Percentiles rank a stretch among this genome's conserved stretches.
phyloP scores from a whole-genome alignment of 257 asterid genomes.

The Lantana camara region DNA sequence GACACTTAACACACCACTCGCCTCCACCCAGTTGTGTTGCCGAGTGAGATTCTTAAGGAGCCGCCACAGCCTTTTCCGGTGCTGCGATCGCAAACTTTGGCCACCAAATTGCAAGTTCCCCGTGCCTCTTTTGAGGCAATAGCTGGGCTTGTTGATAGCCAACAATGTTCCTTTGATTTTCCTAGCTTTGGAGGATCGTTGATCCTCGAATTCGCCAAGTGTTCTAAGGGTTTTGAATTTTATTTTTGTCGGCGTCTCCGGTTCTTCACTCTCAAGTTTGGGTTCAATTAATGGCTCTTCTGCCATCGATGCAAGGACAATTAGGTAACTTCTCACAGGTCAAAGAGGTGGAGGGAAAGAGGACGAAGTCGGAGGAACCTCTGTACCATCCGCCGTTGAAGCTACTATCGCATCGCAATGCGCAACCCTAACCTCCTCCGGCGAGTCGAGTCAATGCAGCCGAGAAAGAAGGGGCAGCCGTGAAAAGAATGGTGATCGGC shows the following conservation, averaged over 20 bases:
- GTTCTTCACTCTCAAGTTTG: conserved; percentile 25
- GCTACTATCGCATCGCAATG: no score
- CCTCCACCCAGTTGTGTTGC: conserved; percentile 71
- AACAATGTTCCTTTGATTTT: conserved; percentile 34
- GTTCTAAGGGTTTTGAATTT: conserved; percentile 17
- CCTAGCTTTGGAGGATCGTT: conserved; percentile 23
- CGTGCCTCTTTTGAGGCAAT: conserved; percentile 52
- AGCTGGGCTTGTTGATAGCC: conserved; percentile 55
- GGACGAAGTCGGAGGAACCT: neutral
- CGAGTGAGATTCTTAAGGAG: conserved; percentile 45
- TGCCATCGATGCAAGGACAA: conserved; percentile 20
- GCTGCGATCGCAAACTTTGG: conserved; percentile 46
- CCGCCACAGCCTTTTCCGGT: conserved; percentile 52
- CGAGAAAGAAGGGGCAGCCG: conserved; percentile 11
- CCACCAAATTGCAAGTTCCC: conserved; percentile 40
- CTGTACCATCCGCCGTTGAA: no score
- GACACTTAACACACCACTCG: conserved; percentile 72
- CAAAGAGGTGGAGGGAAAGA: neutral
- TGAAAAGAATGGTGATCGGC: neutral
- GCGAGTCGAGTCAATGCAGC: no score
- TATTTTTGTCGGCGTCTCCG: conserved; percentile 13
- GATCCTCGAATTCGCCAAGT: conserved; percentile 33
- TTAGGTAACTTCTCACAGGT: neutral
- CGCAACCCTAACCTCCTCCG: no score
- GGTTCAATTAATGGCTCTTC: conserved; percentile 19